Base-by-base conservation (phyloP, 2,329 filamentous ascomycete genomes). In the Curvularia verruculosa region DNA sequence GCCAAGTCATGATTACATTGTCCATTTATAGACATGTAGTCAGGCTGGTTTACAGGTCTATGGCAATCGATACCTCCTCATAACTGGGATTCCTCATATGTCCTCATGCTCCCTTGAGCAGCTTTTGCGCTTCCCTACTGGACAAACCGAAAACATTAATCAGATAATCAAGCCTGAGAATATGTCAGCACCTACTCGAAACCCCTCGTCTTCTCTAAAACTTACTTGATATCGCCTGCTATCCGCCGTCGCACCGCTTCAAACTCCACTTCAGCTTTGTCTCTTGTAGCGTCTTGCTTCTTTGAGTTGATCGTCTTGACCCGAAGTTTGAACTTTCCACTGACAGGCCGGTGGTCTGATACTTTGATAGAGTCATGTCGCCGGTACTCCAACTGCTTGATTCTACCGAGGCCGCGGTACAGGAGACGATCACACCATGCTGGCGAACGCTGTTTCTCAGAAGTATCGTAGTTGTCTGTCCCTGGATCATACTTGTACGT, bases 401-500 rank as follows among this genome's bases (percentile, higher is more conserved):
- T 88, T 54, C 90, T 87, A 26, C 91, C 91, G 12, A 89, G 78
- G 21, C 92, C 92, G 21, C 93, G 85, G 67, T 92, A 96, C n/a
- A 99, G 80, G 36, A 99, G 79, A 34, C 95, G 87, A 79, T 99
- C 95, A 75, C 95, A 99, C 95, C 95, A 99, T 1, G 95, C 95
- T 0, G 95, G 95, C 21, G 91, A 89, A 48, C 95, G 86, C 75
- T 91, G 91, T 82, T 99, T 99, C 76, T 99, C 95, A 67, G 90
- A 94, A 0, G 90, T 89, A 74, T 99, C 95, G 75, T 98, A 99
- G 6, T 87, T 89, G 72, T 98, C 94, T 0, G 92, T 96, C 15
- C 93, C 93, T 0, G 98, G 92, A 67, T 99, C 95, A 75, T 99
- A 99, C 75, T 99, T 99, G 82, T 99, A 99, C 0, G 95, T 99